These are phyloP conservation scores for Neofusicoccum cordaticola DNA, from an alignment of 2,329 filamentous ascomycete species.

Conservation along the genomic window DNA sequence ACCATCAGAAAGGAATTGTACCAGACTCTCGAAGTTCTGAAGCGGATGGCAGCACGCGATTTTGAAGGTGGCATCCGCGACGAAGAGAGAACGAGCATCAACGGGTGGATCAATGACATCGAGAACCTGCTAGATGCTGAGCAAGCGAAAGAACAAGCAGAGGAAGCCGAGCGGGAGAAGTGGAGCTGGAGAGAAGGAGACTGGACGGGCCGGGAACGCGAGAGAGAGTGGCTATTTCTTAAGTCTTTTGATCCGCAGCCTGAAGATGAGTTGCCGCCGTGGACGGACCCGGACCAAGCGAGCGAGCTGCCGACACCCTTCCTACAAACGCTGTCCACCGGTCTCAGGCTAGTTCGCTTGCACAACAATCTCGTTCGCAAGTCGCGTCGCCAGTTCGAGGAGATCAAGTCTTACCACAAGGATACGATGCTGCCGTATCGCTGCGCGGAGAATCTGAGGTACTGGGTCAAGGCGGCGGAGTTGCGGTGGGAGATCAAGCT, in stretches of 20 bases:
- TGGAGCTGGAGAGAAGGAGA: constrained; percentile 81
- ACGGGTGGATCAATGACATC: constrained; percentile 76
- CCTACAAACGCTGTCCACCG: constrained; percentile 70
- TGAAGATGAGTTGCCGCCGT: constrained; percentile 62
- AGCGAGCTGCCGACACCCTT: constrained; percentile 67
- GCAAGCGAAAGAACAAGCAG: constrained; percentile 70
- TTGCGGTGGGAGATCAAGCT: constrained; percentile 86
- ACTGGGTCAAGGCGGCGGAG: constrained; percentile 95
- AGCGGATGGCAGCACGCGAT: constrained; percentile 83
- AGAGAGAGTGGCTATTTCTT: constrained; percentile 79
- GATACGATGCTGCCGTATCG: constrained; percentile 94
- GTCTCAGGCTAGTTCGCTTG: constrained; percentile 75
- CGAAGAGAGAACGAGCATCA: constrained; percentile 74
- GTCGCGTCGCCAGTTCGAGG: constrained; percentile 81
- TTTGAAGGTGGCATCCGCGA: constrained; percentile 79
- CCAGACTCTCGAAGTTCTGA: constrained; percentile 83
- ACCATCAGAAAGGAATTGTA: constrained; percentile 81
- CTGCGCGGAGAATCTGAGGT: constrained; percentile 87
- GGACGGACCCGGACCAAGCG: constrained; percentile 57
- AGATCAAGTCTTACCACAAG: constrained; percentile 85
- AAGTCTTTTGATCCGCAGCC: constrained; percentile 64
- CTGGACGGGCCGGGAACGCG: constrained; percentile 69
- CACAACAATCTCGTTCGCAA: constrained; percentile 87
- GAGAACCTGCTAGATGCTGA: constrained; percentile 74
- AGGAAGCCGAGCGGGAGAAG: constrained; percentile 66